Evolutionary conservation across 495 filamentous ascomycete genomes (phyloP).

Genomic region (Daldinia grandis): DNA sequence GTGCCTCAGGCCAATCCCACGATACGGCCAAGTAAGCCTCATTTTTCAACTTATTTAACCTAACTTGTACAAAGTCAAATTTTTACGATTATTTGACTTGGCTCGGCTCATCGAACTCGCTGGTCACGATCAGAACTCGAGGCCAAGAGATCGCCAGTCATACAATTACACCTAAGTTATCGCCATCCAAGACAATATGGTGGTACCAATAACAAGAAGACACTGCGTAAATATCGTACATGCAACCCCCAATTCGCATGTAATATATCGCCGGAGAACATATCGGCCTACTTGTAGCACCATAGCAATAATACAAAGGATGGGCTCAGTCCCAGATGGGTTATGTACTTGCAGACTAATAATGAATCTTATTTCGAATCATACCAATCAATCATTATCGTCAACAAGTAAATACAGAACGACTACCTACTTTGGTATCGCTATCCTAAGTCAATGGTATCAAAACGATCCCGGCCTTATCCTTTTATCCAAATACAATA

Average conservation of each 20-base stretch:
- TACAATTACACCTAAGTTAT: slow-evolving; percentile 17
- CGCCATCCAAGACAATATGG: neutral
- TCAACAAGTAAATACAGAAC: slow-evolving; percentile 7
- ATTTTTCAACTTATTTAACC: no score
- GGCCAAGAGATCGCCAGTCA: slow-evolving; percentile 21
- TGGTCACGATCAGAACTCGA: neutral
- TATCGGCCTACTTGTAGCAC: slow-evolving; percentile 11
- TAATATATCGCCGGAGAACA: slow-evolving; percentile 10
- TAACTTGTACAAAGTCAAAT: no score
- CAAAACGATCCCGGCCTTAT: slow-evolving; percentile 8
- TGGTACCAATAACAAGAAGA: slow-evolving; percentile 16
- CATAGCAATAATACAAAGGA: slow-evolving; percentile 12
- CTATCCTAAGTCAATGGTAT: slow-evolving; percentile 25
- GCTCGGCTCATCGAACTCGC: no score
- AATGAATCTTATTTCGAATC: slow-evolving; percentile 4
- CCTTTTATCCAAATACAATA: slow-evolving; percentile 11
- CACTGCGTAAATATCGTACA: neutral
- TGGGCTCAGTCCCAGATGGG: neutral
- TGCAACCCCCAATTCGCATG: slow-evolving; percentile 26
- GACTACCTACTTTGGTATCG: slow-evolving; percentile 15
- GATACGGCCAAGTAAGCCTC: no score
- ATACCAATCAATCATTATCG: slow-evolving; percentile 22
- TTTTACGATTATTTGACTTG: no score
- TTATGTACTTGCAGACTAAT: neutral
- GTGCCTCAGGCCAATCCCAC: no score